Percentiles rank a stretch among this genome's conserved stretches.
Evolutionary conservation across 2,329 filamentous ascomycete species (phyloP).

Genomic region (Aureobasidium sp.): DNA sequence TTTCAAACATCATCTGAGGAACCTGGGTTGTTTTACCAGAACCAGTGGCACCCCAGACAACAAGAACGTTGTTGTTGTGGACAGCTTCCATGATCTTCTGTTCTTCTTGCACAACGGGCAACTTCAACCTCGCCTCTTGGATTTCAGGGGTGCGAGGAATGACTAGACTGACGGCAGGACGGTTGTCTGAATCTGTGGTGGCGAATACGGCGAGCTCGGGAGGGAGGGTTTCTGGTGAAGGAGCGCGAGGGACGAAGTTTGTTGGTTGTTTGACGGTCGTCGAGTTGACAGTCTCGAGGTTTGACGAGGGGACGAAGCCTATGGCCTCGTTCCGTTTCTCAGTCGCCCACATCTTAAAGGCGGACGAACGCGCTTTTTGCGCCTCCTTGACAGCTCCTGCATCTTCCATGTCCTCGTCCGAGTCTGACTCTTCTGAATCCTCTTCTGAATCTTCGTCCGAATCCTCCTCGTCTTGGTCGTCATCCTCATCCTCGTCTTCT

Average conservation of each 20-base stretch:
- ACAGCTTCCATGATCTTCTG: slow-evolving; percentile 98
- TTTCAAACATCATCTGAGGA: slow-evolving; percentile 91
- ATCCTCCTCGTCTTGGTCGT: slow-evolving; percentile 16
- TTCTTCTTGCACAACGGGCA: slow-evolving; percentile 90
- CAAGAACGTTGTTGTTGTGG: slow-evolving; percentile 79
- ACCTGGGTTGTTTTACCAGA: slow-evolving; percentile 97
- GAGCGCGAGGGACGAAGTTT: slow-evolving; percentile 57
- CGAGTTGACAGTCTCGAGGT: slow-evolving; percentile 30
- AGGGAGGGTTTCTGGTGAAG: slow-evolving; percentile 63
- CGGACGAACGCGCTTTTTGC: slow-evolving; percentile 45
- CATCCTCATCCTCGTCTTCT: slow-evolving; percentile 17
- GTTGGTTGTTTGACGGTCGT: slow-evolving; percentile 38
- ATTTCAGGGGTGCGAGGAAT: slow-evolving; percentile 64
- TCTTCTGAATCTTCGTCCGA: slow-evolving; percentile 28
- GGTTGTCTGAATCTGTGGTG: slow-evolving; percentile 40
- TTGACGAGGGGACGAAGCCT: slow-evolving; percentile 49
- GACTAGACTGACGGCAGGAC: slow-evolving; percentile 68
- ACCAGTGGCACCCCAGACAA: slow-evolving; percentile 90
- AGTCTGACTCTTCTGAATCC: slow-evolving; percentile 22
- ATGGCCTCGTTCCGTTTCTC: slow-evolving; percentile 77
- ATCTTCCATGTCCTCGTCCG: slow-evolving; percentile 24
- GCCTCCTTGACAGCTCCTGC: slow-evolving; percentile 22
- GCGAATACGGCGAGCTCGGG: slow-evolving; percentile 52
- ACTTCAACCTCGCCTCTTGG: slow-evolving; percentile 64
- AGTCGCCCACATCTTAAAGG: slow-evolving; percentile 91